phyloP scores from a whole-genome alignment of 31 red algal species.

The Odonthalia washingtoniensis region DNA sequence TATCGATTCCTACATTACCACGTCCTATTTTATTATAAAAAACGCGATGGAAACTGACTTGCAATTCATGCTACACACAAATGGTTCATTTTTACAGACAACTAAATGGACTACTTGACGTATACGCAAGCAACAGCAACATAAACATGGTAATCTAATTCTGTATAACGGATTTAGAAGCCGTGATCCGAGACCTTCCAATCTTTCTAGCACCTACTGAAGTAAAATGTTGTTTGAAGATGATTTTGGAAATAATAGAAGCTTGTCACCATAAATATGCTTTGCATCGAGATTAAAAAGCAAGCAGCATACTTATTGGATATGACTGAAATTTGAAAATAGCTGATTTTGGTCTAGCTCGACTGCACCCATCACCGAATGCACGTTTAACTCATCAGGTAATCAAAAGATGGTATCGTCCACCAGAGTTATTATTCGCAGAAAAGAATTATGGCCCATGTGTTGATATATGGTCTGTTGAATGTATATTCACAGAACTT shows the following conservation, averaged over 20 bases:
- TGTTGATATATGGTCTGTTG: slow-evolving; percentile 98
- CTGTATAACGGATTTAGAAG: slow-evolving; percentile 93
- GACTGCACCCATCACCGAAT: slow-evolving; percentile 82
- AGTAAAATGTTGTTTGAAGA: slow-evolving; percentile 85
- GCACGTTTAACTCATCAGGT: slow-evolving; percentile 89
- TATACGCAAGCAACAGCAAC: slow-evolving; percentile 81
- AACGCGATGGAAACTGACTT: no score
- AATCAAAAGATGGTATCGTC: slow-evolving; percentile 97
- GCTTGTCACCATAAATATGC: slow-evolving; percentile 84
- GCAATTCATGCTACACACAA: no score
- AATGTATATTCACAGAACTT: slow-evolving; percentile 98
- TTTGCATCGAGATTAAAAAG: slow-evolving; percentile 97
- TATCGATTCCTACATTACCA: no score
- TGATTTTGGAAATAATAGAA: no score
- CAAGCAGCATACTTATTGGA: slow-evolving; percentile 91
- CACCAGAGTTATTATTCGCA: no score
- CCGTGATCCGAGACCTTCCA: slow-evolving; percentile 77
- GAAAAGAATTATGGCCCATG: slow-evolving; percentile 88
- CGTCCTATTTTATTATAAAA: no score
- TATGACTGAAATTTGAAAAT: slow-evolving; percentile 96
- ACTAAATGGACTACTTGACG: slow-evolving; percentile 76
- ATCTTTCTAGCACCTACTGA: slow-evolving; percentile 83
- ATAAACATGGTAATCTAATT: slow-evolving; percentile 97
- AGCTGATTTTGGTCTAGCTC: no score
- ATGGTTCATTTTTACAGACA: no score